phyloP scores from a whole-genome alignment of 441 rosid species.

The Adansonia grandidieri region DNA sequence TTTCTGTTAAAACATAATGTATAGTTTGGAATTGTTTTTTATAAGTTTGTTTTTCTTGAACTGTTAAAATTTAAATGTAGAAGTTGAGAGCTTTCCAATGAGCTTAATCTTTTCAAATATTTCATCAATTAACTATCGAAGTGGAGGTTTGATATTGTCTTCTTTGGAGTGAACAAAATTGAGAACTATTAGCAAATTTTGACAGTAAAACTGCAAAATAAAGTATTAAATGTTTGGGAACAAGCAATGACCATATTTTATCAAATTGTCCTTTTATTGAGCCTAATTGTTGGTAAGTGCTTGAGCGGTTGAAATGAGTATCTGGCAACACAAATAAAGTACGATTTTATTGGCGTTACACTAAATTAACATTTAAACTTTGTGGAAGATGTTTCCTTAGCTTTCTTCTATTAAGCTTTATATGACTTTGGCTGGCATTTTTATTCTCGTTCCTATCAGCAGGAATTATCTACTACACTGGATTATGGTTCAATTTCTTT shows the following conservation, averaged over 20 bases:
- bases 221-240: not conserved
- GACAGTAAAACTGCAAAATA: too few species aligned
- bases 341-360: not conserved
- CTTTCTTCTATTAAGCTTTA: not conserved
- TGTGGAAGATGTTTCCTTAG: not conserved
- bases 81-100: too few species aligned
- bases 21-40: too few species aligned
- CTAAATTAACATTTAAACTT: not conserved
- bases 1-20: too few species aligned
- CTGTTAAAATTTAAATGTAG: too few species aligned
- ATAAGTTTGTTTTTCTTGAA: too few species aligned
- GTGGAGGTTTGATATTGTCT: too few species aligned
- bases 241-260: not conserved
- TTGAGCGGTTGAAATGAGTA: not conserved
- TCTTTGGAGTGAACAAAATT: too few species aligned
- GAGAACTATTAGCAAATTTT: too few species aligned
- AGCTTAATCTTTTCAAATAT: too few species aligned
- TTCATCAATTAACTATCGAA: too few species aligned
- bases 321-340: not conserved
- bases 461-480: conserved; percentile 30
- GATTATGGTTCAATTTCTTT: conserved; percentile 41
- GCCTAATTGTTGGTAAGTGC: not conserved
- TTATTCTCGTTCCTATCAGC: not conserved
- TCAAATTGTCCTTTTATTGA: not conserved
- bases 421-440: not conserved